phyloP scores from a whole-genome alignment of 2,329 filamentous ascomycete species.

The Nakataea oryzae region DNA sequence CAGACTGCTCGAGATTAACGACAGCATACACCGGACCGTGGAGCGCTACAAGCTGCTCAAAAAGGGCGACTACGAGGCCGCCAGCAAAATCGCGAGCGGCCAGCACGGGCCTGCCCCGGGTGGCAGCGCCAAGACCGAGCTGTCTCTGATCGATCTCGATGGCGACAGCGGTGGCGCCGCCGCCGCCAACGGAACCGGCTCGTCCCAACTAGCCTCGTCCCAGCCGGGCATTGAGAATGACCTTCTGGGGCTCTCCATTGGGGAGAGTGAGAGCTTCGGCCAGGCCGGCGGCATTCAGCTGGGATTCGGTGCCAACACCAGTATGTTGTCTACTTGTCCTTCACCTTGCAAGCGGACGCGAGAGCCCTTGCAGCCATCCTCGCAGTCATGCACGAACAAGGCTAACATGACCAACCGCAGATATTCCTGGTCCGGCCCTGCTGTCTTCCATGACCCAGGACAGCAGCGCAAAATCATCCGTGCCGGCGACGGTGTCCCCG shows the following conservation, averaged over 20 bases:
- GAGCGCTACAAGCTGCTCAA: constrained; percentile 94
- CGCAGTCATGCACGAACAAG: too few relatives aligned
- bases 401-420: constrained; percentile 26
- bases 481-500: constrained; percentile 12
- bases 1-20: constrained; percentile 93
- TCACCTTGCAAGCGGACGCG: too few relatives aligned
- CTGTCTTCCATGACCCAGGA: constrained; percentile 53
- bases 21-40: constrained; percentile 95
- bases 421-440: constrained; percentile 53
- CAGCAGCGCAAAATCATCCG: constrained; percentile 41
- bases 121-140: constrained; percentile 52
- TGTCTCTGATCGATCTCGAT: constrained; percentile 91
- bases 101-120: constrained; percentile 31
- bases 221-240: constrained; percentile 75
- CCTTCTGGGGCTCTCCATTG: constrained; percentile 76
- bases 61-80: constrained; percentile 81
- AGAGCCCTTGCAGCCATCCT: too few relatives aligned
- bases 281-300: constrained; percentile 75
- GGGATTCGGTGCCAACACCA: constrained; percentile 61
- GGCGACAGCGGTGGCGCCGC: constrained; percentile 39
- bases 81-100: constrained; percentile 73
- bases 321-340: constrained; percentile 30
- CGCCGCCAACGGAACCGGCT: constrained; percentile 30
- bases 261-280: constrained; percentile 53
- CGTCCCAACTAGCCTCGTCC: constrained; percentile 24